Conservation (phyloP, 2,329 filamentous ascomycete genomes). For the Paraconiothyrium sp. region DNA sequence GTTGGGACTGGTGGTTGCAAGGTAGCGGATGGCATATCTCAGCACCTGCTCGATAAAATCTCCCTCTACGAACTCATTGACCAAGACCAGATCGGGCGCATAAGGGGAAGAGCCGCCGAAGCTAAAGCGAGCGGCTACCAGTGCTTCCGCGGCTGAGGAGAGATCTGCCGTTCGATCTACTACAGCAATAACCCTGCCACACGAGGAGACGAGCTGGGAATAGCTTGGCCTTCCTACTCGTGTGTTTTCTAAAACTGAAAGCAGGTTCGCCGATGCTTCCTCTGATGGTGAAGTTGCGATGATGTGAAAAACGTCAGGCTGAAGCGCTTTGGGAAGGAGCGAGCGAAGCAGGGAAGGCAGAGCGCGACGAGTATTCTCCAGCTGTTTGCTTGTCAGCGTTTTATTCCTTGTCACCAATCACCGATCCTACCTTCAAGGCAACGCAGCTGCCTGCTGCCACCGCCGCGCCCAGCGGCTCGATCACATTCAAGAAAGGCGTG, state of each 20-base stretch:
- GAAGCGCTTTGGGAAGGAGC: conserved; percentile 53
- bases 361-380: conserved; percentile 53
- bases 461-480: conserved; percentile 58
- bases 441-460: conserved; percentile 63
- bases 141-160: conserved; percentile 60
- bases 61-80: conserved; percentile 70
- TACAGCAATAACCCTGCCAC: conserved; percentile 60
- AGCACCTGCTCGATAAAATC: conserved; percentile 63
- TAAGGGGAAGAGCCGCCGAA: conserved; percentile 68
- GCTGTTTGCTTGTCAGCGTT: conserved; percentile 29
- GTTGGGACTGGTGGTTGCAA: conserved; percentile 21
- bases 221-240: conserved; percentile 23
- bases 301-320: conserved; percentile 60
- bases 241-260: conserved; percentile 48
- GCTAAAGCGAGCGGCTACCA: conserved; percentile 64
- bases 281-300: conserved; percentile 44
- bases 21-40: conserved; percentile 47
- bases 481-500: conserved; percentile 59
- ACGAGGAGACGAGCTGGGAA: conserved; percentile 48
- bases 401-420: background rate
- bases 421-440: conserved; percentile 55
- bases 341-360: conserved; percentile 50
- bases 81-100: conserved; percentile 69
- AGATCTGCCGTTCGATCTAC: conserved; percentile 70
- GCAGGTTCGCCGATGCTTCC: conserved; percentile 31